Evolutionary conservation across 345 rosid species (phyloP).

Genomic region (Pistacia atlantica): DNA sequence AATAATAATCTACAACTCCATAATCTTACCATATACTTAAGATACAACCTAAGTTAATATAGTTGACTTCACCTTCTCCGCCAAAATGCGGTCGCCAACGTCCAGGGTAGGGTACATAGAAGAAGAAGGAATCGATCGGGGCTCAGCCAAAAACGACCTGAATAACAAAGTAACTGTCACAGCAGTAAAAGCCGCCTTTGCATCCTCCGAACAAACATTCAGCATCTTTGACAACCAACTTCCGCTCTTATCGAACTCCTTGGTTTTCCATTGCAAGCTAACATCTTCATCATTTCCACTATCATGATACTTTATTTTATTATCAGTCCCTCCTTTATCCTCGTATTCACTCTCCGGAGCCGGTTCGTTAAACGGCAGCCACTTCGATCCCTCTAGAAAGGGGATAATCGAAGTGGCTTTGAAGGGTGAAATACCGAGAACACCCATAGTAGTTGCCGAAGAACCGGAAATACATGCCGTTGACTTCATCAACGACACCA

Average conservation of each 20-base stretch:
- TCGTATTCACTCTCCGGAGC: constrained; percentile 39
- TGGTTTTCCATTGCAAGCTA: constrained; percentile 37
- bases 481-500: constrained; percentile 59
- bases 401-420: constrained; percentile 67
- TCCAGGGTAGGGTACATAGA: constrained; percentile 93
- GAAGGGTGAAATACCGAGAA: constrained; percentile 55
- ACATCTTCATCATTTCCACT: constrained; percentile 8
- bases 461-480: constrained; percentile 41
- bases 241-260: constrained; percentile 30
- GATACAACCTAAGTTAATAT: too few relatives aligned
- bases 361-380: constrained; percentile 72
- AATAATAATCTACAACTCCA: neutral
- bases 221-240: constrained; percentile 68
- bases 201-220: constrained; percentile 71
- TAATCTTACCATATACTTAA: neutral
- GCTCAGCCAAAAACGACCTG: constrained; percentile 79
- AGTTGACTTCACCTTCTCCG: constrained; percentile 67
- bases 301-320: constrained; percentile 16
- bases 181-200: constrained; percentile 82
- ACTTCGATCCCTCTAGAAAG: constrained; percentile 67
- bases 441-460: constrained; percentile 22
- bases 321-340: constrained; percentile 46
- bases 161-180: constrained; percentile 77
- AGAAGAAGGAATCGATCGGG: constrained; percentile 75
- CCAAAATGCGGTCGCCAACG: constrained; percentile 82